Evolutionary conservation across 2,329 filamentous ascomycete genomes (phyloP), one percentile per base, ranked within the genome.

Genomic region (Scedosporium boydii): DNA sequence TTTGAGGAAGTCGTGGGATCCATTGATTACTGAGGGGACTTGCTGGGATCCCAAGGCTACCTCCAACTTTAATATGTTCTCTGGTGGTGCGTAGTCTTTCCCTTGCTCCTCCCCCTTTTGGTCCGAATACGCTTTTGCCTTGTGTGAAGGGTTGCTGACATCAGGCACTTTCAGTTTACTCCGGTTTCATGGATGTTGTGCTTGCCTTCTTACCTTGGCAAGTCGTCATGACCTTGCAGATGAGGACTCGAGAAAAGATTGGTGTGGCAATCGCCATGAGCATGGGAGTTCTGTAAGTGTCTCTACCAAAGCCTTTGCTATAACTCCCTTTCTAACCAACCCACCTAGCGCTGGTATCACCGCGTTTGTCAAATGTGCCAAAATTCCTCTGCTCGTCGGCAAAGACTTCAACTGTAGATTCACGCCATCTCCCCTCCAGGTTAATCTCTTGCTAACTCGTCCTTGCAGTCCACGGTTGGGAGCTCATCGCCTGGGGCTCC

Each of bases 251-350:
- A 63, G 76, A 78, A 58, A 76, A 77, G 60, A 62, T 75, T 16
- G 75, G 76, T 3, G 75, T 76, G 0, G 65, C 73, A 6, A 65
- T 75, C 1, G 76, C 76, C 6, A 77, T 78, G 77, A 76, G 74
- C 65, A 74, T 78, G 69, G 76, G 76, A 1, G 62, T 78, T 1
- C 74, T 78, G 74, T 76, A 66, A 66, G 72, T 62, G 29, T 2
- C 7, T 34, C 29, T 21, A 6, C 12, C n/a, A n/a, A n/a, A n/a
- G n/a, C n/a, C n/a, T n/a, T 14, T 29, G 14, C 3, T 58, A 6
- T 14, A 58, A 16, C 21, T 18, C 51, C 18, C 38, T n/a, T 21
- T 14, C 58, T 63, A 4, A 41, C 29, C 34, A 60, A 44, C 14
- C n/a, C 9, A 60, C n/a, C 1, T 59, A 75, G 73, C 27, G 72